Evolutionary conservation across 2,329 filamentous ascomycete genomes (phyloP).

Genomic region (Phialemonium atrogriseum): DNA sequence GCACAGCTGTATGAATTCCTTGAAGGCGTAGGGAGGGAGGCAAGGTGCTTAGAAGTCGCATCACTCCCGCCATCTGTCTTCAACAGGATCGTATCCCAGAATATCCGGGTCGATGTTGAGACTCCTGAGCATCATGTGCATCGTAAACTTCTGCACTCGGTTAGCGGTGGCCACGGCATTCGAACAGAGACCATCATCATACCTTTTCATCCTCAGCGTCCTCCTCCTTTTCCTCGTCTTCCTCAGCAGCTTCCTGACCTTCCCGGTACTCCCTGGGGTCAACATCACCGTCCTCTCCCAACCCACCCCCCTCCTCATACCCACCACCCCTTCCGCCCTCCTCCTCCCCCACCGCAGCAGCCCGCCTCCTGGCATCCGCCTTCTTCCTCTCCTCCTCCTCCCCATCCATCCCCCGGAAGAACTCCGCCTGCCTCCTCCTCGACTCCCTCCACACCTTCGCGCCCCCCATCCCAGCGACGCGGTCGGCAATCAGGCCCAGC

Average conservation of each 20-base stretch:
- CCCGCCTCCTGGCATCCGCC: no score
- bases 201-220: constrained; percentile 7
- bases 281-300: constrained; percentile 1
- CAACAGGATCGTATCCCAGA: constrained; percentile 23
- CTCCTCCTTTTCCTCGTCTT: constrained; percentile 1
- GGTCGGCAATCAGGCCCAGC: constrained; percentile 49
- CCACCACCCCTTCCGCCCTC: constrained; percentile 13
- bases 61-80: constrained; percentile 19
- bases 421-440: constrained; percentile 13
- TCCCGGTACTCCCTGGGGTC: no score
- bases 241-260: not conserved
- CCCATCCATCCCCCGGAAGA: constrained; percentile 7
- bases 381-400: constrained; percentile 1
- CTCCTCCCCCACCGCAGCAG: no score
- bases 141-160: constrained; percentile 22
- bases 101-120: constrained; percentile 25
- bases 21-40: no score
- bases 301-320: constrained; percentile 11
- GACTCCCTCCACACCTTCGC: constrained; percentile 19
- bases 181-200: constrained; percentile 6
- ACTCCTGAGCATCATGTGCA: constrained; percentile 28
- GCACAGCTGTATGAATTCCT: no score
- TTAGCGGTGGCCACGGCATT: not conserved
- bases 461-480: constrained; percentile 38
- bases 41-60: no score